phyloP scores from a whole-genome alignment of 164 flowering plant species.

The Nelumbo lutea region DNA sequence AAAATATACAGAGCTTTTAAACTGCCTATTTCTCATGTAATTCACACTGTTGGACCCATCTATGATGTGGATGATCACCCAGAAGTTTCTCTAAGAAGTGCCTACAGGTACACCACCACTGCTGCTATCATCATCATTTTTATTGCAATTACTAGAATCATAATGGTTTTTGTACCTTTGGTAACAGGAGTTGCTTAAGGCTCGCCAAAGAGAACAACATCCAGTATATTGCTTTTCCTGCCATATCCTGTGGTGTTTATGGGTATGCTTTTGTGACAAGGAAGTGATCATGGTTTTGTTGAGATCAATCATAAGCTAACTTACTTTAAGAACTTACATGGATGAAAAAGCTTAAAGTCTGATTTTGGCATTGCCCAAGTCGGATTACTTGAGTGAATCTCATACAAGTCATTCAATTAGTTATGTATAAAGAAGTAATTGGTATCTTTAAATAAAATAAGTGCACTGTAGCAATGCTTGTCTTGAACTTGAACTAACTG shows the following conservation, averaged over 20 bases:
- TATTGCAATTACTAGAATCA: background rate
- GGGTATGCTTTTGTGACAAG: slow-evolving; percentile 40
- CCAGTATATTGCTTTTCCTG: slow-evolving; percentile 83
- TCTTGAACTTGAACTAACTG: background rate
- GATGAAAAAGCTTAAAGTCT: background rate
- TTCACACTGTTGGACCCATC: slow-evolving; percentile 94
- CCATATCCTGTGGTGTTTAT: slow-evolving; percentile 87
- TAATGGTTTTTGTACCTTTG: slow-evolving; percentile 2
- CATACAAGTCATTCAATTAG: background rate
- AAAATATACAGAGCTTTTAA: slow-evolving; percentile 65
- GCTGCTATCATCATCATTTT: background rate
- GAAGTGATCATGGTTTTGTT: background rate
- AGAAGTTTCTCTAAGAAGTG: slow-evolving; percentile 52
- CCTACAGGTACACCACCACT: slow-evolving; percentile 49
- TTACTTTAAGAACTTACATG: background rate
- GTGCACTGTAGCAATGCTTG: background rate
- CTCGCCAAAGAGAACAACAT: slow-evolving; percentile 77
- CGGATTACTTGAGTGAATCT: background rate
- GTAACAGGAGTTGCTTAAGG: slow-evolving; percentile 64
- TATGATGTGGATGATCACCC: slow-evolving; percentile 59
- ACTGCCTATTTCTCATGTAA: slow-evolving; percentile 79
- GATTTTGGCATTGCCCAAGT: background rate
- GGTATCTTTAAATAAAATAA: no score
- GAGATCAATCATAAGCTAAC: background rate
- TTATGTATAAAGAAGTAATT: no score